A percentile compares a stretch with the other conserved stretches of the same genome.
Conservation (phyloP, 2,329 filamentous ascomycete genomes). For the Pseudogymnoascus sp. region DNA sequence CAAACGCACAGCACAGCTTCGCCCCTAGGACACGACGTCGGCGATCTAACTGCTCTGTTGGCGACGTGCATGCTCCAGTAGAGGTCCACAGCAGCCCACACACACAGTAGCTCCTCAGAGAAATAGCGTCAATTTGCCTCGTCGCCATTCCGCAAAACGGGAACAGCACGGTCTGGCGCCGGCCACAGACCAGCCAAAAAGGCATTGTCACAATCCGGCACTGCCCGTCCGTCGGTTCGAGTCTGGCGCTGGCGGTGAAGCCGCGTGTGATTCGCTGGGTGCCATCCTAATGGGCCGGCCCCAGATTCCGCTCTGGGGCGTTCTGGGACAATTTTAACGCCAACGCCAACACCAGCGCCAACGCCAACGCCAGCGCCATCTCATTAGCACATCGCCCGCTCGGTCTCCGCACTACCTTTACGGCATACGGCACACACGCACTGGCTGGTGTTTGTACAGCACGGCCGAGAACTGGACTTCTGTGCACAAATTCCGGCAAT, state of each 20-base stretch:
- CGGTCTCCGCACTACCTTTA: neutral
- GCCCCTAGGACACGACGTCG: neutral
- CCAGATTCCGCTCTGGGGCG: neutral
- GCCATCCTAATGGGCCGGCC: neutral
- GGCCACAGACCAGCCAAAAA: neutral
- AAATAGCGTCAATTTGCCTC: neutral
- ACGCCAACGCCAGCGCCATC: neutral
- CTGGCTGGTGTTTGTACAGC: neutral
- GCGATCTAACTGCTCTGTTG: neutral
- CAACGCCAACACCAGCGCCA: neutral
- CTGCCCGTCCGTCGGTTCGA: neutral
- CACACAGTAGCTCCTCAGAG: neutral
- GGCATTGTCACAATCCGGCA: constrained; percentile 4
- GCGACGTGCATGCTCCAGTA: neutral
- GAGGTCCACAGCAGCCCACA: neutral
- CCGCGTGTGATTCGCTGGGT: neutral
- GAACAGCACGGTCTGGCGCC: constrained; percentile 5
- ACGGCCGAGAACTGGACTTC: neutral
- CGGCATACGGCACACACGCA: neutral
- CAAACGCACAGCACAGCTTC: neutral
- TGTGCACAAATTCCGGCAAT: neutral
- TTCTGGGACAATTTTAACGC: neutral
- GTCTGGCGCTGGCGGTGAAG: neutral
- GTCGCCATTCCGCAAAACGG: neutral
- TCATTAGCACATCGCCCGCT: neutral